Evolutionary conservation across 2,329 filamentous ascomycete genomes (phyloP), one percentile per base, ranked within the genome.

Genomic region (Fusarium protoensiforme): DNA sequence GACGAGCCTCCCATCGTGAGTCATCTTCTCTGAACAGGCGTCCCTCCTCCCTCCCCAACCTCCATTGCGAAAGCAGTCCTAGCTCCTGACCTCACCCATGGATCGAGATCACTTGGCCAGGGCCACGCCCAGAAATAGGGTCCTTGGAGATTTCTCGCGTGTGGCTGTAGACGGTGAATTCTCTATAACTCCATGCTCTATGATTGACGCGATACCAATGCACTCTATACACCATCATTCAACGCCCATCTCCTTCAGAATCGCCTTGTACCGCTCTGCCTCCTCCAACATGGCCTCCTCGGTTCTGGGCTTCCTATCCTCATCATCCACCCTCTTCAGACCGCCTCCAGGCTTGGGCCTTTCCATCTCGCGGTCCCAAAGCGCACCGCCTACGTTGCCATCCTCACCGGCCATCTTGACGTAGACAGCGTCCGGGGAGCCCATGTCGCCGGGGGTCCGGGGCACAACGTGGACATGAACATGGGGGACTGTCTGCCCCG

Each of bases 401-500:
- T 94, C 92, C 82, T 97, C 93, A 31, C 89, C 89, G 78, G 97
- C 94, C 86, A 99, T 89, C 84, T 91, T 88, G 71, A 91, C 90
- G 83, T 99, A 98, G 60, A 99, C 89, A 68, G 89, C 90, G 82
- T 98, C 95, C 7, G 80, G 80, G 61, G 68, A 79, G 35, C 77
- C 85, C 80, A 81, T 87, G 80, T 91, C 87, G 41, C 91, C 88
- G 66, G 84, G 85, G 67, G 85, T 85, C 38, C 95, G 86, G 22
- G 95, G 95, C 62, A 98, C 96, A 57, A 98, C 89, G 84, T 99
- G 96, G 29, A 95, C 93, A 84, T 99, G 96, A 16, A 98, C 91
- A 84, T 99, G 96, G 10, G 94, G 88, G 51, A 99, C 96, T 65
- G 94, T 98, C 88, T 99, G 96, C 0, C 96, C 96, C 1, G 96